phyloP scores from a whole-genome alignment of 805 yeast species.

The Isabelozyma gotoi region DNA sequence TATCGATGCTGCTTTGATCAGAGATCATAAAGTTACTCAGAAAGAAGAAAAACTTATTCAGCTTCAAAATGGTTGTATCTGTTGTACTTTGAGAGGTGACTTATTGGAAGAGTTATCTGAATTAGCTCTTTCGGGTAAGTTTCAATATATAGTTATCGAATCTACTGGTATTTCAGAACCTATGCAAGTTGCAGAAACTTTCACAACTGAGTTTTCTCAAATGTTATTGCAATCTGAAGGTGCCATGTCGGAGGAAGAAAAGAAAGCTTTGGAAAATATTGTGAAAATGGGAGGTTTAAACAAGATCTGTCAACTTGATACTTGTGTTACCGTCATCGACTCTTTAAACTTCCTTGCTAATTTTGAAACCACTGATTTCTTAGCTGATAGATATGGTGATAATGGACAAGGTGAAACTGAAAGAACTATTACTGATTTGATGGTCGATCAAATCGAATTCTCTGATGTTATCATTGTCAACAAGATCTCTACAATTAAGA shows the following conservation, averaged over 20 bases:
- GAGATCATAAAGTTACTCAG: constrained; percentile 37
- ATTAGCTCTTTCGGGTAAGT: constrained; percentile 32
- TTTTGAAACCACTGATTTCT: constrained; percentile 43
- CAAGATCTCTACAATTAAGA: constrained; percentile 29
- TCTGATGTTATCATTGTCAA: constrained; percentile 45
- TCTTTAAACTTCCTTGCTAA: constrained; percentile 40
- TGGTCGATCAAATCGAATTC: constrained; percentile 49
- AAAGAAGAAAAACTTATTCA: constrained; percentile 45
- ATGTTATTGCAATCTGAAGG: constrained; percentile 26
- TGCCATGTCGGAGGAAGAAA: constrained; percentile 14
- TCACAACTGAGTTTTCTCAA: constrained; percentile 41
- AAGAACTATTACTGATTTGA: constrained; percentile 43
- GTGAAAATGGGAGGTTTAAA: constrained; percentile 40
- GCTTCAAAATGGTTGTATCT: constrained; percentile 49
- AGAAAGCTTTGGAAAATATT: constrained; percentile 19
- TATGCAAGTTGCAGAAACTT: constrained; percentile 52
- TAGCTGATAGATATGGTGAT: constrained; percentile 40
- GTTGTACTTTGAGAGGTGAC: constrained; percentile 49
- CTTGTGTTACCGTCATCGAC: constrained; percentile 49
- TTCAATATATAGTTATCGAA: constrained; percentile 45
- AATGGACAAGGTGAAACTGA: constrained; percentile 42
- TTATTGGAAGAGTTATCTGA: constrained; percentile 41
- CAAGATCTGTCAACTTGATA: constrained; percentile 39
- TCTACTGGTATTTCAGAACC: constrained; percentile 50
- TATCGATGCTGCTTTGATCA: constrained; percentile 42